Evolutionary conservation across 345 rosid species (phyloP).

Genomic region (Turnera subulata): DNA sequence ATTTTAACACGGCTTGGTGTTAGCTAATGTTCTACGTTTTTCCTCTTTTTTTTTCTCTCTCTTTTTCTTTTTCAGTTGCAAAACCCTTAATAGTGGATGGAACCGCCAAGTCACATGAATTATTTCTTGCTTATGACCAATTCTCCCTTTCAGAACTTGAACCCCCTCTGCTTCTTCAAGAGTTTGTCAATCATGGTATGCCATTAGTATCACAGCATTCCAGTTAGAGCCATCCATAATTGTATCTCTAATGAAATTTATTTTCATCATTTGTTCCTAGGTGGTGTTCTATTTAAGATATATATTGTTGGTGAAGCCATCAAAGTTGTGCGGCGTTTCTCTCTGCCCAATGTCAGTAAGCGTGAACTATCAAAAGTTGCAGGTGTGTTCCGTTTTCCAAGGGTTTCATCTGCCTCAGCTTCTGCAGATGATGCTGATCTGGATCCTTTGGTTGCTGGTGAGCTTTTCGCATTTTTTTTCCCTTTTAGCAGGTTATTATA

Average conservation of each 20-base stretch:
- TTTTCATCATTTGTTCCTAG: conserved; percentile 30
- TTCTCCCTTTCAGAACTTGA: conserved; percentile 69
- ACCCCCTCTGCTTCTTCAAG: conserved; percentile 84
- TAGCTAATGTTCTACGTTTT: not conserved
- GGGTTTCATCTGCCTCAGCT: conserved; percentile 88
- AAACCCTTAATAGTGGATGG: conserved; percentile 90
- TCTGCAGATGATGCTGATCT: conserved; percentile 80
- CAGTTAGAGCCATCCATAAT: not conserved
- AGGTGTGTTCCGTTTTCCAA: conserved; percentile 63
- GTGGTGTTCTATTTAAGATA: conserved; percentile 84
- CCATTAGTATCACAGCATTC: conserved; percentile 3
- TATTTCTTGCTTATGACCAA: conserved; percentile 73
- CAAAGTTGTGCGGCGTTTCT: conserved; percentile 74
- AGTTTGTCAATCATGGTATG: conserved; percentile 92
- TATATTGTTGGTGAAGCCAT: conserved; percentile 76
- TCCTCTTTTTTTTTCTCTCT: not conserved
- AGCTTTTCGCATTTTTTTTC: conserved; percentile 7
- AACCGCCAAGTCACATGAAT: conserved; percentile 77
- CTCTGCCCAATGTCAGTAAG: conserved; percentile 67
- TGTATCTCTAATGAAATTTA: conserved; percentile 2
- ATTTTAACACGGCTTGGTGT: no score
- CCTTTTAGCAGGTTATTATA: not conserved
- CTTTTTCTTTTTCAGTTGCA: conserved; percentile 53
- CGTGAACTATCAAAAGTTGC: conserved; percentile 48
- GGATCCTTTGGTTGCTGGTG: conserved; percentile 74